Conservation (phyloP, 176 grass and related monocot species). For the Oryza punctata region DNA sequence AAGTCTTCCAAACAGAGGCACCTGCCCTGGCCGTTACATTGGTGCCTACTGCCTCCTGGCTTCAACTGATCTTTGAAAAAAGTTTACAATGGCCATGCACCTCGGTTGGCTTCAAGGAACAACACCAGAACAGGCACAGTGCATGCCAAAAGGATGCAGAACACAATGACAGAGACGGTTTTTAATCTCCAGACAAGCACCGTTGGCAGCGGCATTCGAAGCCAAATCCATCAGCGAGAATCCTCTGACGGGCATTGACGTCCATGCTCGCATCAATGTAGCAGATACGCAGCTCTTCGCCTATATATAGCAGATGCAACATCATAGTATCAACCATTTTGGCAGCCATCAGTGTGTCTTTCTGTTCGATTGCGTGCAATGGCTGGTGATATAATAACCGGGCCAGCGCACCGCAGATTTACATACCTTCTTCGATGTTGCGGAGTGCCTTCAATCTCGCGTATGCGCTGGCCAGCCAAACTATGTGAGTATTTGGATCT, state of each 20-base stretch:
- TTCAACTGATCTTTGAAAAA: background rate
- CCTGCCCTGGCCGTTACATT: background rate
- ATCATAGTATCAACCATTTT: background rate
- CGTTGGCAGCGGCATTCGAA: slow-evolving; percentile 67
- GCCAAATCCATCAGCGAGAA: slow-evolving; percentile 82
- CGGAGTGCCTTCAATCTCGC: slow-evolving; percentile 73
- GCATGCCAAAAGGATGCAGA: background rate
- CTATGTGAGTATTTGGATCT: slow-evolving; percentile 92
- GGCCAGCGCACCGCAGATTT: background rate
- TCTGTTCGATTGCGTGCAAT: background rate
- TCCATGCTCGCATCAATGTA: slow-evolving; percentile 92
- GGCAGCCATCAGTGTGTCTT: background rate
- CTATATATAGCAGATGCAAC: slow-evolving; percentile 56
- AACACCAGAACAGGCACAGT: too few relatives aligned
- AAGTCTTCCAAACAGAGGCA: background rate
- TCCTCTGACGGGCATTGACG: slow-evolving; percentile 67
- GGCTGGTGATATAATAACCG: background rate
- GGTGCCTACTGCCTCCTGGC: background rate
- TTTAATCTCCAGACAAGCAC: slow-evolving; percentile 71
- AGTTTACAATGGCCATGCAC: background rate
- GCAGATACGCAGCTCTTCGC: slow-evolving; percentile 86
- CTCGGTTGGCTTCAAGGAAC: slow-evolving; percentile 7
- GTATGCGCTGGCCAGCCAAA: slow-evolving; percentile 70
- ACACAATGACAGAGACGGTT: background rate
- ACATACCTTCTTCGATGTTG: slow-evolving; percentile 69